Evolutionary conservation across 148 eudicot genomes (phyloP), one percentile per base, ranked within the genome.

Genomic region (Diospyros lotus): DNA sequence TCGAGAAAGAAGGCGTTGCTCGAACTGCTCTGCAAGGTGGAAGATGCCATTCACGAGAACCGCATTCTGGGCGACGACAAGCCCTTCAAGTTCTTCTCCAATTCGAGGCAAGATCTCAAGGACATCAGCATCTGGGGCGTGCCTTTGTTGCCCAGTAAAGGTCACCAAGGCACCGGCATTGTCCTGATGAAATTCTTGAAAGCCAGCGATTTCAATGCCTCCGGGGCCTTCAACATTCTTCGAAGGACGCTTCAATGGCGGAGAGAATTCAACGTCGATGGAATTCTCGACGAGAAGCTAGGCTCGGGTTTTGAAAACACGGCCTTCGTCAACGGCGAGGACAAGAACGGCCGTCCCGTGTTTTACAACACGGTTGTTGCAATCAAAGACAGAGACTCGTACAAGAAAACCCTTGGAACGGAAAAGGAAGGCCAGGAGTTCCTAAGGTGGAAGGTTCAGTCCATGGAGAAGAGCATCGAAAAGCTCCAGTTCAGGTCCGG

Each of bases 71-170:
- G 53, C 60, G 52, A 50, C 75, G 59, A 70, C 56, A 46, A n/a
- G 2, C 54, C 41, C 9, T 28, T 9, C 12, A 9, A 60, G 43
- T 75, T 17, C 6, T 71, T 72, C 1, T 54, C 12, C 3, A 60
- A 58, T 9, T 28, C 28, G 28, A 28, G 28, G 28, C 78, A 85
- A 58, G 70, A 87, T 68, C 41, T 78, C 8, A 73, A 18, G 44
- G 91, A 86, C 39, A 80, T 87, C 48, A 78, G 62, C 5, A 75
- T 95, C 2, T 95, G 98, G 98, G 96, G 94, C 7, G 91, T 95
- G 46, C 94, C 97, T 43, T 76, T 95, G 3, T 84, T 89, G 75
- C 94, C 94, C 2, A 89, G 91, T 65, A 86, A 85, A 77, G 91
- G 83, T 1, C 82, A 87, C 61, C 83, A 80, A 18, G 88, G 83